phyloP scores from a whole-genome alignment of 768 basidiomycete genomes.

The Lactarius psammicola region DNA sequence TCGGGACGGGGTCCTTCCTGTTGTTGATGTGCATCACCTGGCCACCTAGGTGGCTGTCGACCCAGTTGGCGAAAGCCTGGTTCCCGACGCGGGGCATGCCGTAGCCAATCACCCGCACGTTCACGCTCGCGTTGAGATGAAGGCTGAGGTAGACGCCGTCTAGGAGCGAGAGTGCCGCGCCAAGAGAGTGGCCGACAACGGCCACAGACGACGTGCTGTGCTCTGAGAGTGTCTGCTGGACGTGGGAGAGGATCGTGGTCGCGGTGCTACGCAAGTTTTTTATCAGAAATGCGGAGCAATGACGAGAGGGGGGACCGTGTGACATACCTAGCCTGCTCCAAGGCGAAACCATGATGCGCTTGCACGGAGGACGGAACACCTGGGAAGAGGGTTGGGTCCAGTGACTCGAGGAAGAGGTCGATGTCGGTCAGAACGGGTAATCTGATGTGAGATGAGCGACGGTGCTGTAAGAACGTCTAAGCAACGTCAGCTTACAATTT shows the following conservation, averaged over 20 bases:
- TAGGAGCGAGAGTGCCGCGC: slow-evolving; percentile 9
- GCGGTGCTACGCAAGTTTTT: neutral
- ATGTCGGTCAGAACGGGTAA: neutral
- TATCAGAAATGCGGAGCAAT: neutral
- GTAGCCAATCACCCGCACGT: neutral
- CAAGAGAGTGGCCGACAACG: slow-evolving; percentile 6
- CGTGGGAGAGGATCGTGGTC: neutral
- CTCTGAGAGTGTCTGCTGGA: neutral
- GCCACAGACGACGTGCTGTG: neutral
- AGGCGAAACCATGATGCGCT: neutral
- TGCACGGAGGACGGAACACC: neutral
- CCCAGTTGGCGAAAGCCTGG: neutral
- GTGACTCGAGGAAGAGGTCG: neutral
- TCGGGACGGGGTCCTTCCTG: slow-evolving; percentile 42
- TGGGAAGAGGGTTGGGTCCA: neutral
- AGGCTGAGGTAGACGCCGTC: neutral
- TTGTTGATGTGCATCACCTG: slow-evolving; percentile 56
- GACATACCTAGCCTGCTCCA: neutral
- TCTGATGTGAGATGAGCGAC: neutral
- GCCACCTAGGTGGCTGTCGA: slow-evolving; percentile 41
- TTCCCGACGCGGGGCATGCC: slow-evolving; percentile 14
- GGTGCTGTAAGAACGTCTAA: neutral
- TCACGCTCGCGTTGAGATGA: neutral
- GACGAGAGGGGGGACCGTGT: neutral
- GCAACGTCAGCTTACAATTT: slow-evolving; percentile 32